Base-by-base conservation (phyloP, 352 stramenopile genomes). In the Nothophytophthora sp. region DNA sequence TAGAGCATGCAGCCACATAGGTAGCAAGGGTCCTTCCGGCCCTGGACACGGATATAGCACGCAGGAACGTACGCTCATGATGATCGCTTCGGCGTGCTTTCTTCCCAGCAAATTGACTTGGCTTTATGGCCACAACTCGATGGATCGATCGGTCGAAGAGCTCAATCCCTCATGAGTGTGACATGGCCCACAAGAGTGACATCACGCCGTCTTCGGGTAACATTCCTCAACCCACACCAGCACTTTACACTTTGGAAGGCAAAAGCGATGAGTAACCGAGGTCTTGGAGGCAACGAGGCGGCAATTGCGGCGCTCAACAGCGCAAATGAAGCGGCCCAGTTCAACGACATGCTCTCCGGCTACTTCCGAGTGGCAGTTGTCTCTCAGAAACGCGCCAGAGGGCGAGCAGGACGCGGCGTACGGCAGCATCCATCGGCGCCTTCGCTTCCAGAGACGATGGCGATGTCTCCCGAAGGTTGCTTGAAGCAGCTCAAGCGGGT, bases 401-500 rank as follows among this genome's bases (percentile, higher is more conserved):
- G 22, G 1, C 50, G 32, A 28, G 34, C 39, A 15, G 16, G 27
- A 15, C 29, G 22, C 9, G n/a, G 9, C 10, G 19, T 19, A 1
- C 13, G 27, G 16, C 13, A 16, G 4, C 25, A 35, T 16, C 4
- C 34, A 15, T 15, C 29, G 13, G 29, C 10, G 12, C 10, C 12
- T 35, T 3, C 4, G 19, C 19, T 23, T 18, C 27, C 30, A 12
- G 36, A 47, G 22, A 60, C 29, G 6, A 18, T 35, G 12, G 22
- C 2, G 1, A 25, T 50, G 16, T 23, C 40, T 27, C 38, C 47
- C 20, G 54, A 50, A 46, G 36, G 18, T 15, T 47, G n/a, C 11
- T 52, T 79, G 22, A 68, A 63, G 44, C 43, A 63, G 29, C 37
- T 79, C 4, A 79, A 79, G 55, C 54, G 37, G 28, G 32, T 61